Percentiles rank a stretch among this genome's conserved stretches.
Conservation (phyloP, 768 basidiomycete genomes). For the Russula brevipes region DNA sequence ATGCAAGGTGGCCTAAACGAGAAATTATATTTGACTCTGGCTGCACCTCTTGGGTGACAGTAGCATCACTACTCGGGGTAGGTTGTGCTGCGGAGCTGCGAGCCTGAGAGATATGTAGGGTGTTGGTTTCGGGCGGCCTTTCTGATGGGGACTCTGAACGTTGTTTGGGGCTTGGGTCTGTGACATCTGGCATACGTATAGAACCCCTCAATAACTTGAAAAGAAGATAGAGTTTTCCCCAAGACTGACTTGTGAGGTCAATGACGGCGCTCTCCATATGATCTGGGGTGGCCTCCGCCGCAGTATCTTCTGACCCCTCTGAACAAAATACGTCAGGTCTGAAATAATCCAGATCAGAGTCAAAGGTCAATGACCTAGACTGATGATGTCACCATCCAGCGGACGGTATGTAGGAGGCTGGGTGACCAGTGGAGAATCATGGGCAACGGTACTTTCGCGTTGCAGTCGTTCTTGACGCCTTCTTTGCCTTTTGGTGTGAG, state of each 20-base stretch:
- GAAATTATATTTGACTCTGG: conserved; percentile 1
- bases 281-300: not conserved
- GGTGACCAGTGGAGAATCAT: not conserved
- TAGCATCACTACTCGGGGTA: not conserved
- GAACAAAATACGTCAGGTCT: not conserved
- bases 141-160: not conserved
- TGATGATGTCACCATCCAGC: not conserved
- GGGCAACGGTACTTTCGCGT: not conserved
- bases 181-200: not conserved
- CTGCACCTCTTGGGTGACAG: not conserved
- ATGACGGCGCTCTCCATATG: conserved; percentile 20
- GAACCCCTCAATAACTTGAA: not conserved
- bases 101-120: not conserved
- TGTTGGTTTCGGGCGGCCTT: not conserved
- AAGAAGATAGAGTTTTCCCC: not conserved
- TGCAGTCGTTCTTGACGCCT: conserved; percentile 8
- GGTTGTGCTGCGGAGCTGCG: not conserved
- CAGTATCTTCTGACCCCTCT: not conserved
- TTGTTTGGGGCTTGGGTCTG: not conserved
- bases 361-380: not conserved
- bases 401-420: not conserved
- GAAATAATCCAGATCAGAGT: not conserved
- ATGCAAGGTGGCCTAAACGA: conserved; percentile 11
- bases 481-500: conserved; percentile 27
- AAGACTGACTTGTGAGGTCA: conserved; percentile 20